Percentiles rank a stretch among this genome's conserved stretches.
These are phyloP conservation scores for Hylodesmum podocarpum DNA, from an alignment of 306 rosid species.

Conservation along the genomic window DNA sequence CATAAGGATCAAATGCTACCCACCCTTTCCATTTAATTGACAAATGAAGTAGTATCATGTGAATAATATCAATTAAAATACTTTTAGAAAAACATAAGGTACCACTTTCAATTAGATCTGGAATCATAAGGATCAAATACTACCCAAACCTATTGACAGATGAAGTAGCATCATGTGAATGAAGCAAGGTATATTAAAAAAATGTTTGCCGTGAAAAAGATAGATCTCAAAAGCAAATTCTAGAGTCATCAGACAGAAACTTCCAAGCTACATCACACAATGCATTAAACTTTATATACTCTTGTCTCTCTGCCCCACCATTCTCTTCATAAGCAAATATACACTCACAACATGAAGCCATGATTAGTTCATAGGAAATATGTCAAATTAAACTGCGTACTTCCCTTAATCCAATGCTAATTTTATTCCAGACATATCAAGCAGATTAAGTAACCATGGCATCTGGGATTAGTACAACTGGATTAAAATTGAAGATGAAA, in stretches of 20 bases:
- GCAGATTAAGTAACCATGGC: background rate
- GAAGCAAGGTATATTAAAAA: background rate
- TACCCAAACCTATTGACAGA: background rate
- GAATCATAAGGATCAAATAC: background rate
- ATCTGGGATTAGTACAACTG: background rate
- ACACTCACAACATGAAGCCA: background rate
- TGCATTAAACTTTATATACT: background rate
- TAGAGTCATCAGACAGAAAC: background rate
- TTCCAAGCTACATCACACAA: background rate
- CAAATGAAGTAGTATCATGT: background rate
- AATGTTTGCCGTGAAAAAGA: background rate
- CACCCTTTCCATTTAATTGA: background rate
- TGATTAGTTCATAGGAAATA: background rate
- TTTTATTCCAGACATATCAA: background rate
- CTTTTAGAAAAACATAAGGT: background rate
- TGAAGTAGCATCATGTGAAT: background rate
- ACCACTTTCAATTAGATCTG: background rate
- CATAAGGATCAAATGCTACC: background rate
- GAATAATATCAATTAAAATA: background rate
- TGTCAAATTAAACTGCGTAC: background rate
- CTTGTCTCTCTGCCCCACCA: background rate
- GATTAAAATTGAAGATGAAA: background rate
- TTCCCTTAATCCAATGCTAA: slow-evolving; percentile 11
- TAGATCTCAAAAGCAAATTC: background rate
- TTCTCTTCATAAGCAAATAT: background rate